Conservation (phyloP, 805 yeast genomes). For the Clavispora vitiphila region DNA sequence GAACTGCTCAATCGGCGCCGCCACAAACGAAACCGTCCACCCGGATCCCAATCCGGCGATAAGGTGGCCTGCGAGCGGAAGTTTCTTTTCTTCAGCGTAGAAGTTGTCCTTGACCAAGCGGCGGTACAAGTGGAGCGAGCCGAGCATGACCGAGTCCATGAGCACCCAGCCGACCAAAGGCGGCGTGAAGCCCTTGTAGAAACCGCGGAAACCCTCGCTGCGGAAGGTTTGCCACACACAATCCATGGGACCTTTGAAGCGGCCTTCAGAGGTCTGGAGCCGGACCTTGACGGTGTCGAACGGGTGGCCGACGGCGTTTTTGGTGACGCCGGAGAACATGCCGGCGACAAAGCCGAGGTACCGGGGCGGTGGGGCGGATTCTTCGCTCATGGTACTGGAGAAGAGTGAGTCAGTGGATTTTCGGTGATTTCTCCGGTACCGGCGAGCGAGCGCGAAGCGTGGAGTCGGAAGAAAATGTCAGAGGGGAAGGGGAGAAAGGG, state of each 20-base stretch:
- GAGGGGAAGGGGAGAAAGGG: background rate
- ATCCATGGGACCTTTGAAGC: slow-evolving; percentile 78
- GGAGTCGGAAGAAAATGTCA: background rate
- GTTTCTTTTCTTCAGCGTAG: slow-evolving; percentile 53
- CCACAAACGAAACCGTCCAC: slow-evolving; percentile 89
- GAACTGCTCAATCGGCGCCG: slow-evolving; percentile 88
- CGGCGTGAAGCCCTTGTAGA: slow-evolving; percentile 89
- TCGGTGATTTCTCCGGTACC: slow-evolving; percentile 3
- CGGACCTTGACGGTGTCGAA: slow-evolving; percentile 88
- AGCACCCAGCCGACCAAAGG: slow-evolving; percentile 91
- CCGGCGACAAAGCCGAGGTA: slow-evolving; percentile 85
- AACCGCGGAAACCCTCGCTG: slow-evolving; percentile 73
- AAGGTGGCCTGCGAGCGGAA: slow-evolving; percentile 72
- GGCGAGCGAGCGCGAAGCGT: background rate
- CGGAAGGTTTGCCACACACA: slow-evolving; percentile 67
- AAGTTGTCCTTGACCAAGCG: slow-evolving; percentile 59
- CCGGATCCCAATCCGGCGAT: slow-evolving; percentile 82
- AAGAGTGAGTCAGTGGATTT: background rate
- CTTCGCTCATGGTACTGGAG: slow-evolving; percentile 2
- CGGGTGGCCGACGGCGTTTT: slow-evolving; percentile 89
- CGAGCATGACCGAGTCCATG: slow-evolving; percentile 90
- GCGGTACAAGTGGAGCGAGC: slow-evolving; percentile 76
- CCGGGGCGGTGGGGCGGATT: slow-evolving; percentile 35
- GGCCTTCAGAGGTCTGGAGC: slow-evolving; percentile 57
- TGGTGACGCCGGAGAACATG: slow-evolving; percentile 78